Conservation (phyloP, 192 early-diverging fungal genomes). For the Chytriomyces confervae region DNA sequence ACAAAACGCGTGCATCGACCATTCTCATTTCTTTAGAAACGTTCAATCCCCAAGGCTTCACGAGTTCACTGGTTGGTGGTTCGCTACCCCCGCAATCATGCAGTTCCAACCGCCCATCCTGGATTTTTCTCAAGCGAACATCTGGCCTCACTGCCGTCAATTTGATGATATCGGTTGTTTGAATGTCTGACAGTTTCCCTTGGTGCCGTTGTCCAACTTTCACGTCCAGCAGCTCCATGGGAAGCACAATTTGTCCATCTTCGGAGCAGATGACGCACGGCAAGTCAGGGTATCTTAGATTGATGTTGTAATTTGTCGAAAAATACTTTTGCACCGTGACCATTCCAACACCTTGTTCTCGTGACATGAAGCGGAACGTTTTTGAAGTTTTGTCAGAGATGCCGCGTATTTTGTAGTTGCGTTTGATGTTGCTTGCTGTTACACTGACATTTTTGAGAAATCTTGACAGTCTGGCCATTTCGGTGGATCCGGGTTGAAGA, state of each 20-base stretch:
- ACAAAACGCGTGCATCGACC: conserved; percentile 41
- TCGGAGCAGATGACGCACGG: conserved; percentile 14
- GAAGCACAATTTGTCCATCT: conserved; percentile 31
- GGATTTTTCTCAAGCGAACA: conserved; percentile 12
- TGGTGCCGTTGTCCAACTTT: conserved; percentile 31
- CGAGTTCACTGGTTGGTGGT: not conserved
- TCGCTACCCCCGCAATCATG: not conserved
- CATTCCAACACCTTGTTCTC: not conserved
- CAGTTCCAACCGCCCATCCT: conserved; percentile 12
- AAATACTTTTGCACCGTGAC: conserved; percentile 49
- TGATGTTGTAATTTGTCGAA: conserved; percentile 29
- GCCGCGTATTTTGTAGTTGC: conserved; percentile 7
- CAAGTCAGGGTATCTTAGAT: conserved; percentile 13
- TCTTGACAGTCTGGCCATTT: conserved; percentile 13
- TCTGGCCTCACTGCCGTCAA: conserved; percentile 31
- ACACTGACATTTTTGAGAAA: not conserved
- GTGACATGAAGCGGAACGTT: not conserved
- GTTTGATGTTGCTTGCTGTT: not conserved
- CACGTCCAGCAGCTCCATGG: conserved; percentile 34
- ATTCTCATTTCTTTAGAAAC: conserved; percentile 43
- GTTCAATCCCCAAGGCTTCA: conserved; percentile 40
- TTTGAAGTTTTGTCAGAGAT: not conserved
- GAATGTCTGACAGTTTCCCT: conserved; percentile 38
- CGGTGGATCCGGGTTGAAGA: not conserved
- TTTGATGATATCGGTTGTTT: conserved; percentile 41